A percentile compares a stretch with the other conserved stretches of the same genome.
phyloP scores from a whole-genome alignment of 495 filamentous ascomycete genomes.

The Hamigera avellanea region DNA sequence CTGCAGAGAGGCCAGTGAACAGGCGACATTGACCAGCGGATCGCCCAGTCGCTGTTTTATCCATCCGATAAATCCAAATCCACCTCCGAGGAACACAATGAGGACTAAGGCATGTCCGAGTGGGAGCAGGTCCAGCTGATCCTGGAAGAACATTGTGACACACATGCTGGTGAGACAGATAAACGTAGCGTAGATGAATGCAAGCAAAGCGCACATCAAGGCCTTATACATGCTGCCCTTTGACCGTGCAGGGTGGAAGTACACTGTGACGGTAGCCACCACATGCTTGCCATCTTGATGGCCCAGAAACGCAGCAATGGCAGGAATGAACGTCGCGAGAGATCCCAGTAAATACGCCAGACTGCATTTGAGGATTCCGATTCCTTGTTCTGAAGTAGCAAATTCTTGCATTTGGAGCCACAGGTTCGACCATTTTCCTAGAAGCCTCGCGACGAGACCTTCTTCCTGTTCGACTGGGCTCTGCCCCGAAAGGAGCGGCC shows the following conservation, averaged over 20 bases:
- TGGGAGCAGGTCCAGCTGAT: conserved; percentile 46
- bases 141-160: conserved; percentile 64
- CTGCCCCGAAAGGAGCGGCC: conserved; percentile 27
- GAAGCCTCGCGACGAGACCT: conserved; percentile 7
- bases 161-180: conserved; percentile 82
- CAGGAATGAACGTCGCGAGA: conserved; percentile 72
- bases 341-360: conserved; percentile 85
- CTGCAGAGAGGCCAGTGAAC: conserved; percentile 78
- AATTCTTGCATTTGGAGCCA: conserved; percentile 22
- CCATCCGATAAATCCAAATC: conserved; percentile 86
- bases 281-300: conserved; percentile 92
- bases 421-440: conserved; percentile 3
- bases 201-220: conserved; percentile 66
- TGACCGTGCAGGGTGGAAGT: conserved; percentile 90
- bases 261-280: conserved; percentile 85
- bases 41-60: conserved; percentile 77
- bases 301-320: conserved; percentile 62
- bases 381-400: conserved; percentile 45
- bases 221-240: conserved; percentile 88
- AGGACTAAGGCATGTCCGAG: conserved; percentile 76
- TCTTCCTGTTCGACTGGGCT: conserved; percentile 9
- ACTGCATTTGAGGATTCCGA: conserved; percentile 82
- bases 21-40: conserved; percentile 83
- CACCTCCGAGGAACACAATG: conserved; percentile 78
- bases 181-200: conserved; percentile 72